Evolutionary conservation across 352 stramenopile species (phyloP).

Genomic region (Blastocystis sp.): DNA sequence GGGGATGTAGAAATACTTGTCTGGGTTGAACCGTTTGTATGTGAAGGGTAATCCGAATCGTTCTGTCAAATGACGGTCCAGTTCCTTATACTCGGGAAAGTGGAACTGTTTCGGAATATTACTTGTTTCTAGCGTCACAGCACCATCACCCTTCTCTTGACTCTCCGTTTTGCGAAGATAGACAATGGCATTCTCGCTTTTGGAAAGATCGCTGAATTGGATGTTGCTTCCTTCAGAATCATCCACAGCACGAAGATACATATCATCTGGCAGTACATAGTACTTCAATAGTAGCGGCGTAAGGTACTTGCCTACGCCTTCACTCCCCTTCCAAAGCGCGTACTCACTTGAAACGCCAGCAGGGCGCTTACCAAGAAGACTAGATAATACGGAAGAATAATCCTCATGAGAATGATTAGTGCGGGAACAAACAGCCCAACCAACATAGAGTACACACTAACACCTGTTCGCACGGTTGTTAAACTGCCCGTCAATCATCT

Average conservation of each 20-base stretch:
- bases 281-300: not conserved
- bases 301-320: not conserved
- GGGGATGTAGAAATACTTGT: conserved; percentile 23
- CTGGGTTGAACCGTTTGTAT: conserved; percentile 38
- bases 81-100: conserved; percentile 18
- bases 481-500: not conserved
- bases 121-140: not conserved
- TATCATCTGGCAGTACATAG: not conserved
- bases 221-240: too few species aligned
- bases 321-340: not conserved
- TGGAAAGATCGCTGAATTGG: too few species aligned
- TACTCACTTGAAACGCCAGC: not conserved
- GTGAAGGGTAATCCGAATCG: conserved; percentile 53
- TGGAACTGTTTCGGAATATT: conserved; percentile 6
- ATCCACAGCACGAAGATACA: too few species aligned
- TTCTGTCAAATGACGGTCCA: conserved; percentile 13
- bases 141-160: too few species aligned
- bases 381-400: not conserved
- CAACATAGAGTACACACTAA: not conserved
- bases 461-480: not conserved
- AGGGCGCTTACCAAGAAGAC: not conserved
- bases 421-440: not conserved
- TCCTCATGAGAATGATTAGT: not conserved
- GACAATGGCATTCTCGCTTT: too few species aligned
- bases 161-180: too few species aligned